phyloP scores from a whole-genome alignment of 805 yeast species.

The Nakazawaea populi region DNA sequence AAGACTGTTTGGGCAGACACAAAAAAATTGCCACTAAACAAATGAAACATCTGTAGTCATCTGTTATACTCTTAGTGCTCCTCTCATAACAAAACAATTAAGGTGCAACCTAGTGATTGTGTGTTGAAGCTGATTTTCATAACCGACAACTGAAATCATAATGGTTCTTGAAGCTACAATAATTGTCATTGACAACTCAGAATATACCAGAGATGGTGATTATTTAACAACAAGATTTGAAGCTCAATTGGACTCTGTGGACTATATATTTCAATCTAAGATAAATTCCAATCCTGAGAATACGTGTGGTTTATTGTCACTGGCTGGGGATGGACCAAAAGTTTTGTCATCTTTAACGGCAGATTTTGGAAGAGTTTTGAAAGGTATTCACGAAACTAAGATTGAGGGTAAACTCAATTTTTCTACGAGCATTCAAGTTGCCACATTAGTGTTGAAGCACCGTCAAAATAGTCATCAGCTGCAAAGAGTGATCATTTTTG shows the following conservation, averaged over 20 bases:
- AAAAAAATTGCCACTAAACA: conserved; percentile 1
- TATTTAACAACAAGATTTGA: conserved; percentile 82
- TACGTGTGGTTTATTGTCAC: conserved; percentile 85
- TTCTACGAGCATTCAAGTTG: conserved; percentile 85
- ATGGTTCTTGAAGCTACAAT: conserved; percentile 97
- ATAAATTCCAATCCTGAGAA: conserved; percentile 88
- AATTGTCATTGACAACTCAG: conserved; percentile 93
- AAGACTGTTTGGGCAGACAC: not conserved
- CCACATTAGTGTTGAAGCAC: conserved; percentile 88
- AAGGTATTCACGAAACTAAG: conserved; percentile 76
- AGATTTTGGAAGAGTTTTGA: conserved; percentile 78
- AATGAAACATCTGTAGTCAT: not conserved
- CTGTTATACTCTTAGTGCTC: not conserved
- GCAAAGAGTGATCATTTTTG: conserved; percentile 85
- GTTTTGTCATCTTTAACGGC: conserved; percentile 86
- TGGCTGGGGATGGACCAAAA: conserved; percentile 80
- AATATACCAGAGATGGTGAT: conserved; percentile 94
- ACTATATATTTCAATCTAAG: conserved; percentile 79
- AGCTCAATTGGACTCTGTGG: conserved; percentile 89
- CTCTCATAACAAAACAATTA: too few species aligned
- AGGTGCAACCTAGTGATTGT: too few species aligned
- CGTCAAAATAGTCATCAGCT: conserved; percentile 91
- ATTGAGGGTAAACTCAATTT: conserved; percentile 67
- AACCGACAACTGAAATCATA: conserved; percentile 13
- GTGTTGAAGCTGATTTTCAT: not conserved